Percentiles rank a stretch among this genome's conserved stretches.
phyloP scores from a whole-genome alignment of 768 basidiomycete genomes.

The Phlebiopsis gigantea region DNA sequence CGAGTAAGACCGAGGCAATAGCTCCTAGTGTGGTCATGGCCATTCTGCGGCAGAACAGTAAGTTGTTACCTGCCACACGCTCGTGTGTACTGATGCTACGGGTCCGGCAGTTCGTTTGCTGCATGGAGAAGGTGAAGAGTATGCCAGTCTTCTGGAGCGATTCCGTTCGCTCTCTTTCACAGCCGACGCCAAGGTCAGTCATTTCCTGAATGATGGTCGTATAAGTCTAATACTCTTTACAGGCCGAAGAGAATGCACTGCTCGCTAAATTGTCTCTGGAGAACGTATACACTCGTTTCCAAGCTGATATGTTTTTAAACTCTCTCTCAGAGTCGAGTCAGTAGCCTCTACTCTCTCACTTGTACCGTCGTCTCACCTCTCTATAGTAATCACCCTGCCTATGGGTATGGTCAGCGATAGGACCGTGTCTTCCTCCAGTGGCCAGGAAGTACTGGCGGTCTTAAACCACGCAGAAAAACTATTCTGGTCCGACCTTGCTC shows the following conservation, averaged over 20 bases:
- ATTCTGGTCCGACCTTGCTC: conserved; percentile 59
- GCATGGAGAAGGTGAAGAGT: conserved; percentile 48
- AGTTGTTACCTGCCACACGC: too few relatives aligned
- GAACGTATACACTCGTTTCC: conserved; percentile 72
- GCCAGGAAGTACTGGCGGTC: conserved; percentile 51
- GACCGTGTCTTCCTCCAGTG: conserved; percentile 35
- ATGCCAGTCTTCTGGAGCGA: conserved; percentile 50
- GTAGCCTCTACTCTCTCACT: conserved; percentile 22
- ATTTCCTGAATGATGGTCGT: too few relatives aligned
- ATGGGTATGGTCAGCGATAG: conserved; percentile 62
- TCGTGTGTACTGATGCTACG: conserved; percentile 6
- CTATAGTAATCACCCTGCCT: conserved; percentile 74
- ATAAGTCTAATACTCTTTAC: too few relatives aligned
- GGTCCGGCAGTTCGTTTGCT: conserved; percentile 63
- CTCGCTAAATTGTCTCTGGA: conserved; percentile 77
- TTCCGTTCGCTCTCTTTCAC: conserved; percentile 53
- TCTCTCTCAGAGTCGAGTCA: conserved; percentile 87
- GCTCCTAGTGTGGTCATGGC: conserved; percentile 57
- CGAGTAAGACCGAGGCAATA: conserved; percentile 38
- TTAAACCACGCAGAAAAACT: conserved; percentile 66
- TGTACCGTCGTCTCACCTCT: neutral
- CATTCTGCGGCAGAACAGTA: conserved; percentile 66
- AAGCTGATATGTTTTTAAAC: conserved; percentile 83
- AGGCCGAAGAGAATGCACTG: conserved; percentile 75
- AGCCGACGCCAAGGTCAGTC: conserved; percentile 48